Conservation (phyloP, 2,329 filamentous ascomycete species). For the Colletotrichum theobromicola region DNA sequence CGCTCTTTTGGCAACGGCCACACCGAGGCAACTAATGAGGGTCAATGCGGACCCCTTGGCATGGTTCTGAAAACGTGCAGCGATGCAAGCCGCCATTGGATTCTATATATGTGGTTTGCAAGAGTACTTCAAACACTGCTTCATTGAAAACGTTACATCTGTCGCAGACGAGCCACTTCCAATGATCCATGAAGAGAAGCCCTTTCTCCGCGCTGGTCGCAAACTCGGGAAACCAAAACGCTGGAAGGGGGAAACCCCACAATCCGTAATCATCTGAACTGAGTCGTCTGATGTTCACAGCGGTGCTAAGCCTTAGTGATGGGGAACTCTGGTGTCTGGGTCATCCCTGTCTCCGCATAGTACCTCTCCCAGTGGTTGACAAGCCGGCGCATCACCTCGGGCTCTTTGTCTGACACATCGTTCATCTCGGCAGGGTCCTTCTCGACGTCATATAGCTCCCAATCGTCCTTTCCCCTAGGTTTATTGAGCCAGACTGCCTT, state of each 20-base stretch:
- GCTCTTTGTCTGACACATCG: background rate
- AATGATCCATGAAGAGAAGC: background rate
- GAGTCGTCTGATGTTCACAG: background rate
- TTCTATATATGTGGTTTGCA: background rate
- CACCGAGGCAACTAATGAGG: background rate
- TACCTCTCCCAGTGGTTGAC: background rate
- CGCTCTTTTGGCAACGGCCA: background rate
- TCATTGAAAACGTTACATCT: background rate
- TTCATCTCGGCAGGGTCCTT: constrained; percentile 43
- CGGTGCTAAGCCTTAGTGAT: background rate
- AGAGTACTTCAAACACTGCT: background rate
- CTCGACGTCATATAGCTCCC: constrained; percentile 61
- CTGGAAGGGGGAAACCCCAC: background rate
- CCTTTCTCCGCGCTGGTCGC: background rate
- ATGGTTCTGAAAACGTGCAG: background rate
- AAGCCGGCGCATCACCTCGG: background rate
- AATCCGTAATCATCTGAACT: background rate
- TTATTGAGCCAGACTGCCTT: constrained; percentile 64
- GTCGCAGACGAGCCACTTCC: background rate
- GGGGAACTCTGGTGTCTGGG: background rate
- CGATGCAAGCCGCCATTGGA: background rate
- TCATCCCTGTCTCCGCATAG: background rate
- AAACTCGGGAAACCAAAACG: background rate
- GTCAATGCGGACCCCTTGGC: background rate
- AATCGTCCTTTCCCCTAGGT: constrained; percentile 51